Conservation (phyloP, 2,329 filamentous ascomycete species). For the Thielaviopsis populi region DNA sequence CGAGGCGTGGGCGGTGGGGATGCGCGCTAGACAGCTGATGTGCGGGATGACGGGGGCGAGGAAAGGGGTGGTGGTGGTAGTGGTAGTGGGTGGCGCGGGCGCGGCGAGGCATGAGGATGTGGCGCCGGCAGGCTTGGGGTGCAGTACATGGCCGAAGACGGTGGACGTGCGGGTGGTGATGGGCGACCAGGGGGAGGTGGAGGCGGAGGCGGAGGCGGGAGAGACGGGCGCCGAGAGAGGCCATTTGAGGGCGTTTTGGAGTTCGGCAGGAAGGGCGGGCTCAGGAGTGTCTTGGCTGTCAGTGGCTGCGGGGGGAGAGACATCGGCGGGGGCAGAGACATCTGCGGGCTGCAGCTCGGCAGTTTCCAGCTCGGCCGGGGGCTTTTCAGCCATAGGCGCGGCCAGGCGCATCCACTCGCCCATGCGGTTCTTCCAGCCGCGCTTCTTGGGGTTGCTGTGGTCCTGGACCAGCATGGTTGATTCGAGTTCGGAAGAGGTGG, state of each 20-base stretch:
- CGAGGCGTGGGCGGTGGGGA: conserved; percentile 22
- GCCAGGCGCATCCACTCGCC: conserved; percentile 10
- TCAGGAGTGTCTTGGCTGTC: too few species aligned
- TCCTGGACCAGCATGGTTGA: conserved; percentile 1
- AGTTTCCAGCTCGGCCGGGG: not conserved
- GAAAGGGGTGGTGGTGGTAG: conserved; percentile 18
- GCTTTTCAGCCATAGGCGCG: not conserved
- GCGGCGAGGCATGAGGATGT: not conserved
- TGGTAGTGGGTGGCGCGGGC: not conserved
- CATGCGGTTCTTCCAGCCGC: conserved; percentile 14
- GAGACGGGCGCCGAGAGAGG: not conserved
- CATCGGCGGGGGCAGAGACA: not conserved
- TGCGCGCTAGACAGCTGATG: conserved; percentile 28
- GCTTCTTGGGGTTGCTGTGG: conserved; percentile 4
- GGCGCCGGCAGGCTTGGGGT: conserved; percentile 20
- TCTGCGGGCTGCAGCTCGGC: not conserved
- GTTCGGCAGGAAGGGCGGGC: not conserved
- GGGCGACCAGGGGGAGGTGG: conserved; percentile 11
- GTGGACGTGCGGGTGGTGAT: conserved; percentile 24
- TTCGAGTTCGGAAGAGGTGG: not conserved
- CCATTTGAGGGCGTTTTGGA: conserved; percentile 12
- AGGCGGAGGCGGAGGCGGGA: not conserved
- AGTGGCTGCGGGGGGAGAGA: not conserved
- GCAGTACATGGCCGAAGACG: conserved; percentile 38
- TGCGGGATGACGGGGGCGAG: conserved; percentile 35